Percentiles rank a stretch among this genome's conserved stretches.
These are phyloP conservation scores for Rhodomyrtus psidioides DNA, from an alignment of 441 rosid species.

Conservation along the genomic window DNA sequence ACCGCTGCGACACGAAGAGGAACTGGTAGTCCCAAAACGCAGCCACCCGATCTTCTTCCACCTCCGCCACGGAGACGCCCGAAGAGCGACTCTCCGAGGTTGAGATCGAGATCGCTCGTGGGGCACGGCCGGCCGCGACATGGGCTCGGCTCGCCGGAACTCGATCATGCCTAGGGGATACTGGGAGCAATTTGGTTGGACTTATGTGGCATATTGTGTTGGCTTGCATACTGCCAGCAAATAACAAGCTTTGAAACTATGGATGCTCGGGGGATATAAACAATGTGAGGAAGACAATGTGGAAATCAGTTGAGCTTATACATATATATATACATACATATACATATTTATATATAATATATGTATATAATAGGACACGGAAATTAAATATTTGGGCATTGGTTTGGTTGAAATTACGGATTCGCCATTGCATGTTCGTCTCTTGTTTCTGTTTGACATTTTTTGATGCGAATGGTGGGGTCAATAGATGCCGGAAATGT, in stretches of 20 bases:
- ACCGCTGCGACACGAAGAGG: slow-evolving; percentile 67
- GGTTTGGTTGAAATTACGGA: background rate
- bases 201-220: background rate
- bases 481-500: background rate
- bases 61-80: background rate
- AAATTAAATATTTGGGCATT: background rate
- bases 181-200: background rate
- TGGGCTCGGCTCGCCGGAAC: slow-evolving; percentile 2
- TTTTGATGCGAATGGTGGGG: background rate
- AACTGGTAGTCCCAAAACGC: slow-evolving; percentile 91
- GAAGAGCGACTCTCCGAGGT: slow-evolving; percentile 12
- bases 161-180: background rate
- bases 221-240: background rate
- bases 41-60: slow-evolving; percentile 34
- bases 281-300: background rate
- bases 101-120: slow-evolving; percentile 46
- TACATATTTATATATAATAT: background rate
- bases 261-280: background rate
- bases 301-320: background rate
- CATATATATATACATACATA: background rate
- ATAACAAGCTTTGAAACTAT: background rate
- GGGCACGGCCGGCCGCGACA: slow-evolving; percentile 18
- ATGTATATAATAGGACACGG: background rate
- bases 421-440: background rate
- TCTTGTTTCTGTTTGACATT: background rate